Evolutionary conservation across 164 flowering plant genomes (phyloP), one percentile per base, ranked within the genome.

Genomic region (Buxus sempervirens): DNA sequence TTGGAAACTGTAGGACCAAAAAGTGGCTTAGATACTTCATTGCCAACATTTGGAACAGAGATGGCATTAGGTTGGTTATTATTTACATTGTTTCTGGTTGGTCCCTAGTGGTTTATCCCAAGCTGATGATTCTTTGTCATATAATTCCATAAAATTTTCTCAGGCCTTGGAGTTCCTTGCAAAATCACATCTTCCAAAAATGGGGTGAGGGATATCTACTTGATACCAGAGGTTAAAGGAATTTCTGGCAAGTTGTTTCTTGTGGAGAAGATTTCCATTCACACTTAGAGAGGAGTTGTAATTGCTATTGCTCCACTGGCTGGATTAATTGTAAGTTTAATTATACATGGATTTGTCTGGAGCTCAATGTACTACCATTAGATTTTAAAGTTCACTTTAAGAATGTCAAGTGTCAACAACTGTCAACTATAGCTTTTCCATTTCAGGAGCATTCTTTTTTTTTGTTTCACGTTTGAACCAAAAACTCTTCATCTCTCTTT

Each of bases 291-390:
- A 45, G 85, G 89, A 26, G 79, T 82, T 67, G 84, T 85, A 32
- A 76, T 85, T 71, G 89, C 87, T 28, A 68, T 76, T 77, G 89
- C 86, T 72, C 87, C 91, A 58, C 67, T 87, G 79, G 89, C 87
- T 60, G 89, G 86, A 22, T 71, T 80, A 54, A 72, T 64, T 66
- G 91, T 87, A 79, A 82, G 88, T 78, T 28, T 49, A 14, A 65
- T 3, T 58, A 25, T 25, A 38, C 41, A 9, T 24, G 4, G 18
- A 1, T 62, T 67, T 25, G 22, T 64, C 12, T 32, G 38, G n/a
- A 12, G 12, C 16, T 45, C n/a, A 26, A 56, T 58, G 21, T 36
- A 27, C 4, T 25, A 18, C 28, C 5, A 13, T 45, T 0, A 13
- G 32, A 45, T 23, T 5, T 64, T 27, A 9, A 3, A 54, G 2